Evolutionary conservation across 805 yeast species (phyloP).

Genomic region (Nadsonia fulvescens): DNA sequence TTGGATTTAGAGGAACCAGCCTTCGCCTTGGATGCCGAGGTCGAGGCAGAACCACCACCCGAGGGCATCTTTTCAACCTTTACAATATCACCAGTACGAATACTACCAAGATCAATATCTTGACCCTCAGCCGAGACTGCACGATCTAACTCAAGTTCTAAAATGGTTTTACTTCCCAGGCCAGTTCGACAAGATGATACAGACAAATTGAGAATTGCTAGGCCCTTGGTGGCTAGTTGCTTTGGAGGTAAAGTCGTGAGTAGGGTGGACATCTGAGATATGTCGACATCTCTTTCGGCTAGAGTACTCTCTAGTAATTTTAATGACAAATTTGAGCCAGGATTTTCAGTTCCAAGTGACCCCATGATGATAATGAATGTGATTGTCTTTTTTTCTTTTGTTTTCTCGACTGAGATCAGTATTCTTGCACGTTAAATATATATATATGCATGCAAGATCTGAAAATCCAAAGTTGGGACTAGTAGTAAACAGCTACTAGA

Average conservation of each 20-base stretch:
- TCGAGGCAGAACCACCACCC: constrained; percentile 13
- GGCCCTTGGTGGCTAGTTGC: constrained; percentile 48
- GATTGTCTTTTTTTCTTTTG: no score
- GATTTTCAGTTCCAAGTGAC: no score
- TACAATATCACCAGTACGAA: constrained; percentile 66
- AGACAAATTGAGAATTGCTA: constrained; percentile 53
- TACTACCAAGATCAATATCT: constrained; percentile 28
- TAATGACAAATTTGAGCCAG: no score
- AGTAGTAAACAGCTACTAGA: no score
- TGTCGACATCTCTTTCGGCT: constrained; percentile 36
- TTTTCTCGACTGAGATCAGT: no score
- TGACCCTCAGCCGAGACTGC: constrained; percentile 19
- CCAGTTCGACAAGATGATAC: constrained; percentile 55
- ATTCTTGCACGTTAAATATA: no score
- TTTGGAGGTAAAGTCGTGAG: constrained; percentile 38
- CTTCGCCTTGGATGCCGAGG: constrained; percentile 7
- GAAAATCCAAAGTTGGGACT: no score
- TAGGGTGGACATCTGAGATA: constrained; percentile 26
- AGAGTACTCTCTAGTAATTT: constrained; percentile 24
- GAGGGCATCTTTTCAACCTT: constrained; percentile 34
- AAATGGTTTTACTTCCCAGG: constrained; percentile 51
- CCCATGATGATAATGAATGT: no score
- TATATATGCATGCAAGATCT: no score
- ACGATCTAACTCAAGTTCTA: constrained; percentile 46
- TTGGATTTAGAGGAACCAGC: no score